phyloP scores from a whole-genome alignment of 2,329 filamentous ascomycete species.

The Tolypocladium paradoxum region DNA sequence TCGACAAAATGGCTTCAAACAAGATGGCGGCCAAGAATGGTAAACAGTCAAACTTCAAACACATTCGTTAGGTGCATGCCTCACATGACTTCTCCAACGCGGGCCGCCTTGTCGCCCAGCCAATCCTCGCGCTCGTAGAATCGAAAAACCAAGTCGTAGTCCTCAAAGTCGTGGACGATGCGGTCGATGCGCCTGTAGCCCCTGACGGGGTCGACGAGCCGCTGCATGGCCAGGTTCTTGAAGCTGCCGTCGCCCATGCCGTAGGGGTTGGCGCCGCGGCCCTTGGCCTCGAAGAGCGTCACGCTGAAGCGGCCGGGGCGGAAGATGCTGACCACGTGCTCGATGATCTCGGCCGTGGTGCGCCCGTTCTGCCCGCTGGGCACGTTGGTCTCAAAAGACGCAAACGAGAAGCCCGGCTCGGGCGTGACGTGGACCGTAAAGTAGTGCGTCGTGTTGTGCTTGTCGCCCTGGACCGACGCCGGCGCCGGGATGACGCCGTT shows the following conservation, averaged over 20 bases:
- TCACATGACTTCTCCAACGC: conserved; percentile 41
- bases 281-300: conserved; percentile 88
- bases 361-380: conserved; percentile 79
- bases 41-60: neutral
- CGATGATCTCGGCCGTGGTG: conserved; percentile 80
- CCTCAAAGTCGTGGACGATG: conserved; percentile 94
- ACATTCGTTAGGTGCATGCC: neutral
- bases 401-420: conserved; percentile 93
- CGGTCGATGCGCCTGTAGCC: conserved; percentile 87
- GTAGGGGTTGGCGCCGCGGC: conserved; percentile 30
- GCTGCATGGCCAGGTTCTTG: conserved; percentile 28
- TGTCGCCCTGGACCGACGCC: conserved; percentile 22
- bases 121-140: conserved; percentile 91
- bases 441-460: conserved; percentile 60
- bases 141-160: conserved; percentile 91
- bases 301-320: conserved; percentile 96
- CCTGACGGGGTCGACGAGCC: conserved; percentile 62
- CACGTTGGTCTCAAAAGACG: conserved; percentile 97
- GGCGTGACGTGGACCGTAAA: conserved; percentile 98
- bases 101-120: conserved; percentile 39
- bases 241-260: conserved; percentile 29
- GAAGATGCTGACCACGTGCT: conserved; percentile 93
- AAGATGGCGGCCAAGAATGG: neutral
- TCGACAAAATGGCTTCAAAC: neutral
- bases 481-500: conserved; percentile 88